Percentiles rank a stretch among this genome's conserved stretches.
Conservation (phyloP, 371 early-diverging fungal species). For the Nematocida sp. region DNA sequence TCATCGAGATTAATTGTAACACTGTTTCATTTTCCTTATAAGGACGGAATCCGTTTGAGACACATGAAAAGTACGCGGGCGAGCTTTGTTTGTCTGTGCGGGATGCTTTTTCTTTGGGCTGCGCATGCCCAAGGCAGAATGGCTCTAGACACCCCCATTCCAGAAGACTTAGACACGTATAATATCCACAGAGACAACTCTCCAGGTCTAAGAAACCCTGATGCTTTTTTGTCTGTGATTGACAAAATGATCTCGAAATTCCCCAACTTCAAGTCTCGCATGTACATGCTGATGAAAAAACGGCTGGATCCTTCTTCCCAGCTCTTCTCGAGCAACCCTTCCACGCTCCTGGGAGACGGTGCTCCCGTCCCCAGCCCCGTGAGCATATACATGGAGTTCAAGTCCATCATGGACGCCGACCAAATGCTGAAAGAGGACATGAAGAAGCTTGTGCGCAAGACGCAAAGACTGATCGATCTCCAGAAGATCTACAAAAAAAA, state of each 20-base stretch:
- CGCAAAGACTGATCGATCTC: background rate
- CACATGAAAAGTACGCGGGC: no score
- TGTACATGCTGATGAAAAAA: constrained; percentile 7
- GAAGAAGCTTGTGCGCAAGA: background rate
- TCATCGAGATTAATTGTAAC: constrained; percentile 1
- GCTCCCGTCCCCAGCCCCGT: background rate
- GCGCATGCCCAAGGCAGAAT: no score
- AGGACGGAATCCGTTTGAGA: constrained; percentile 1
- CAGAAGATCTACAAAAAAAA: background rate
- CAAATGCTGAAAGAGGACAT: constrained; percentile 25
- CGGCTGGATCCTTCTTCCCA: background rate
- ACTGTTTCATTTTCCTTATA: constrained; percentile 41
- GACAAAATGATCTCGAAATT: constrained; percentile 15
- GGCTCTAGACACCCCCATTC: background rate
- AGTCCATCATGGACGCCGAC: constrained; percentile 7
- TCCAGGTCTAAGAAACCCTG: background rate
- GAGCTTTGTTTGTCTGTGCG: no score
- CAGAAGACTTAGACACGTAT: constrained; percentile 10
- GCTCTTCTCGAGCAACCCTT: background rate
- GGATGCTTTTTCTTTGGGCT: no score
- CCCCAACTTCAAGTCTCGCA: constrained; percentile 11
- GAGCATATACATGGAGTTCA: constrained; percentile 1
- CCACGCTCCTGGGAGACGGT: background rate
- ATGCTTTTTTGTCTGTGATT: constrained; percentile 16
- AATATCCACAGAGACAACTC: background rate